Percentiles rank a stretch among this genome's conserved stretches.
These are phyloP conservation scores for Debaryomyces nepalensis DNA, from an alignment of 1,139 yeast genomes.

Conservation along the genomic window DNA sequence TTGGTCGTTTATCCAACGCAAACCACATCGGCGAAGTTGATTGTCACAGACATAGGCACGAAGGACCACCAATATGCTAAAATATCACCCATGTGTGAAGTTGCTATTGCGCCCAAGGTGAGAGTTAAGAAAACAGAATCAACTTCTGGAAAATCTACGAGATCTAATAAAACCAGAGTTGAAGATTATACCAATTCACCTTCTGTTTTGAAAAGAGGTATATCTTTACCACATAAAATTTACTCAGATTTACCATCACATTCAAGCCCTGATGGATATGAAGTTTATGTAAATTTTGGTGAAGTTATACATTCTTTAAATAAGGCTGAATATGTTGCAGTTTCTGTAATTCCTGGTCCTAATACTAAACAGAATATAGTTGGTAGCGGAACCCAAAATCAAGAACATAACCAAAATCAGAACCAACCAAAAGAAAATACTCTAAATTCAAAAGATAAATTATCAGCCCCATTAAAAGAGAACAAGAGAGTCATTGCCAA, in stretches of 20 bases:
- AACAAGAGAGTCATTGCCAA: conserved; percentile 58
- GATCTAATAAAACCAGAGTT: conserved; percentile 34
- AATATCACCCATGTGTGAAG: conserved; percentile 74
- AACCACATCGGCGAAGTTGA: conserved; percentile 65
- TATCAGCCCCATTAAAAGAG: conserved; percentile 31
- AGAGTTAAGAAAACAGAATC: conserved; percentile 41
- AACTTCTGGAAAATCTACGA: conserved; percentile 28
- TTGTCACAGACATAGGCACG: conserved; percentile 66
- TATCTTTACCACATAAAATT: conserved; percentile 57
- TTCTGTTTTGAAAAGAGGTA: conserved; percentile 55
- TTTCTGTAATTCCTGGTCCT: conserved; percentile 64
- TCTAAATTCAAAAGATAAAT: conserved; percentile 18
- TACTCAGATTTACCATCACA: conserved; percentile 29
- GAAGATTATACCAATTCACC: conserved; percentile 40
- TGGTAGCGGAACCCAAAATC: conserved; percentile 6
- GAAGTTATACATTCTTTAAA: conserved; percentile 37
- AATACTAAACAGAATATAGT: conserved; percentile 27
- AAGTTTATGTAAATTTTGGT: conserved; percentile 48
- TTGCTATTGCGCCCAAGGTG: conserved; percentile 81
- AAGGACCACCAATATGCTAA: conserved; percentile 52
- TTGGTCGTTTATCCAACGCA: conserved; percentile 75
- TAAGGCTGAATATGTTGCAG: conserved; percentile 55
- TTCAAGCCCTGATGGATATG: conserved; percentile 34
- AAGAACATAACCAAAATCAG: conserved; percentile 12
- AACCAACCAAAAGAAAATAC: conserved; percentile 4